Evolutionary conservation across 2,329 filamentous ascomycete genomes (phyloP).

Genomic region (Beauveria sp.): DNA sequence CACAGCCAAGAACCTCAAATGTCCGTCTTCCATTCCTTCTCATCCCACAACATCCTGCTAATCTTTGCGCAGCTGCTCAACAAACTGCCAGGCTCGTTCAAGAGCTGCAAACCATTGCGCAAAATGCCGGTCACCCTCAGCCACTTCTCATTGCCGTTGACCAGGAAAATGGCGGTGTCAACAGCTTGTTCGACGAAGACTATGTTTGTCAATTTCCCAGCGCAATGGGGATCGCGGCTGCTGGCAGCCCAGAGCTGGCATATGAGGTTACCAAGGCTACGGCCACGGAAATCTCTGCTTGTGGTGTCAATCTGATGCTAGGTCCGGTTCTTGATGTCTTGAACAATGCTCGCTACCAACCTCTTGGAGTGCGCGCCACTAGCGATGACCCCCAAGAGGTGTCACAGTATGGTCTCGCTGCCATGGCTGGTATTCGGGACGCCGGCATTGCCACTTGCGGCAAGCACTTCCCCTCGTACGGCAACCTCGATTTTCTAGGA

Average conservation of each 20-base stretch:
- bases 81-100: conserved; percentile 82
- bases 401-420: conserved; percentile 83
- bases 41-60: conserved; percentile 14
- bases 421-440: conserved; percentile 87
- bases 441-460: conserved; percentile 83
- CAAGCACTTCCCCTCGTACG: conserved; percentile 95
- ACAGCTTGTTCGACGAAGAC: conserved; percentile 91
- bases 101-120: conserved; percentile 86
- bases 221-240: conserved; percentile 93
- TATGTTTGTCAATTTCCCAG: conserved; percentile 95
- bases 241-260: conserved; percentile 74
- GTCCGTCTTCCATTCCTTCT: conserved; percentile 36
- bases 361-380: conserved; percentile 78
- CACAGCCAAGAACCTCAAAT: conserved; percentile 79
- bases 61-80: conserved; percentile 62
- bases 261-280: conserved; percentile 90
- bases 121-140: conserved; percentile 80
- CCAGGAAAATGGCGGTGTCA: conserved; percentile 97
- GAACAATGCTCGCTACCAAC: conserved; percentile 86
- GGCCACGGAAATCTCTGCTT: conserved; percentile 82
- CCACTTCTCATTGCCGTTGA: conserved; percentile 87
- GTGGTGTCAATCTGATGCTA: conserved; percentile 92
- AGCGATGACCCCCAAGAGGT: conserved; percentile 94
- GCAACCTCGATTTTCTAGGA: conserved; percentile 86
- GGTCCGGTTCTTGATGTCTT: conserved; percentile 90